phyloP scores from a whole-genome alignment of 768 basidiomycete genomes.

The Sistotremastrum suecicum region DNA sequence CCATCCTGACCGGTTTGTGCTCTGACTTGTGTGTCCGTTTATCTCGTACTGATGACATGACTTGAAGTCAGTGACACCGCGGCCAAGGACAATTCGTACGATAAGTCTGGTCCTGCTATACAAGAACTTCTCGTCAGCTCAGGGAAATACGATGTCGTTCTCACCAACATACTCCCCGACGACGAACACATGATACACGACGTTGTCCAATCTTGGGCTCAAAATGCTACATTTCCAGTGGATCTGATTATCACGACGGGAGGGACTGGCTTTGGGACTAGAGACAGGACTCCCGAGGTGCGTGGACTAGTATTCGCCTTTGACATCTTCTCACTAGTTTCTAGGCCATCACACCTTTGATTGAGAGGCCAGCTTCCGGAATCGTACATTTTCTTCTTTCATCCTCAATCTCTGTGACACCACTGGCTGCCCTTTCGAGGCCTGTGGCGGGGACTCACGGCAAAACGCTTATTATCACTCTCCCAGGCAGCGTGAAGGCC shows the following conservation, averaged over 20 bases:
- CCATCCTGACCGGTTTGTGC: too few relatives aligned
- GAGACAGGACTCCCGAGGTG: slow-evolving; percentile 80
- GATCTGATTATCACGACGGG: slow-evolving; percentile 77
- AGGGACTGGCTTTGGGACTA: slow-evolving; percentile 73
- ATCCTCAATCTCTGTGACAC: slow-evolving; percentile 57
- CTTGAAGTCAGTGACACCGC: slow-evolving; percentile 60
- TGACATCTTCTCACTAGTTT: not conserved
- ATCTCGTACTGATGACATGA: too few relatives aligned
- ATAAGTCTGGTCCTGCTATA: slow-evolving; percentile 56
- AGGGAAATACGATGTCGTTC: not conserved
- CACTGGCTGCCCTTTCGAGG: slow-evolving; percentile 68
- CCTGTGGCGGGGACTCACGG: slow-evolving; percentile 66
- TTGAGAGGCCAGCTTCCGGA: slow-evolving; percentile 55
- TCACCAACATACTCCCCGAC: slow-evolving; percentile 45
- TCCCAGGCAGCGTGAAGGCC: slow-evolving; percentile 78
- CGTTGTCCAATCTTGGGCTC: slow-evolving; percentile 32
- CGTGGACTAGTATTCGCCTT: not conserved
- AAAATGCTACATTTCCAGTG: slow-evolving; percentile 21
- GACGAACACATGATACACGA: slow-evolving; percentile 37
- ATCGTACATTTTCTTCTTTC: slow-evolving; percentile 62
- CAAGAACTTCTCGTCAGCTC: slow-evolving; percentile 26
- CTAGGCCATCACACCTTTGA: slow-evolving; percentile 47
- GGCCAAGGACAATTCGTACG: slow-evolving; percentile 29
- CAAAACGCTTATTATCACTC: slow-evolving; percentile 57
- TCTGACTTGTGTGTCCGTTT: too few relatives aligned